Evolutionary conservation across 768 basidiomycete genomes (phyloP).

Genomic region (Leccinellum luteum): DNA sequence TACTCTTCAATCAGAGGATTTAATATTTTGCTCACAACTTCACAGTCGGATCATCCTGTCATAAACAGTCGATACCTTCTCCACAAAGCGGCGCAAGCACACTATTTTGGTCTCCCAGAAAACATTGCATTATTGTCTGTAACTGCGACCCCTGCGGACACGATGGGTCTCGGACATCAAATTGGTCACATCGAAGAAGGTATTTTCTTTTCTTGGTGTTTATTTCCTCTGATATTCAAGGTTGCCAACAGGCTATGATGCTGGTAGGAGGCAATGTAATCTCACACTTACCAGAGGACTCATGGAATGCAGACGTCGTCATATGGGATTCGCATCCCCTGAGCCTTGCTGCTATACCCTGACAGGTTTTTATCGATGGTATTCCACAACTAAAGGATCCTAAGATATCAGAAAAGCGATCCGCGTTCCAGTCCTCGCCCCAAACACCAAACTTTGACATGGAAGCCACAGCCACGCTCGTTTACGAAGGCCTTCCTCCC

Average conservation of each 20-base stretch:
- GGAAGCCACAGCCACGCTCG: slow-evolving; percentile 59
- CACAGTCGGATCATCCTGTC: slow-evolving; percentile 55
- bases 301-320: slow-evolving; percentile 52
- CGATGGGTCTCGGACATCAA: slow-evolving; percentile 72
- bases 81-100: slow-evolving; percentile 69
- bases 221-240: not conserved
- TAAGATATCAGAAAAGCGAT: slow-evolving; percentile 37
- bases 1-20: not conserved
- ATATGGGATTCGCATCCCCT: slow-evolving; percentile 78
- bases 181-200: slow-evolving; percentile 62
- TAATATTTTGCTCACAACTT: not conserved
- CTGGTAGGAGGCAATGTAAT: slow-evolving; percentile 31
- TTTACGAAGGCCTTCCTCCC: slow-evolving; percentile 75
- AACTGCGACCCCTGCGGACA: slow-evolving; percentile 62
- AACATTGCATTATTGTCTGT: slow-evolving; percentile 61
- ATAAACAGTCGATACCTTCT: slow-evolving; percentile 66
- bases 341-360: slow-evolving; percentile 68
- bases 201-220: not conserved
- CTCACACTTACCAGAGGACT: not conserved
- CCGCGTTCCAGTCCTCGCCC: slow-evolving; percentile 45
- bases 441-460: slow-evolving; percentile 67
- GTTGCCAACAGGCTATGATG: slow-evolving; percentile 40
- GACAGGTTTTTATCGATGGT: slow-evolving; percentile 83
- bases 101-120: slow-evolving; percentile 61
- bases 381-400: slow-evolving; percentile 64